Evolutionary conservation across 352 stramenopile species (phyloP), one percentile per base, ranked within the genome.

Genomic region (Globisporangium uncinulatum): DNA sequence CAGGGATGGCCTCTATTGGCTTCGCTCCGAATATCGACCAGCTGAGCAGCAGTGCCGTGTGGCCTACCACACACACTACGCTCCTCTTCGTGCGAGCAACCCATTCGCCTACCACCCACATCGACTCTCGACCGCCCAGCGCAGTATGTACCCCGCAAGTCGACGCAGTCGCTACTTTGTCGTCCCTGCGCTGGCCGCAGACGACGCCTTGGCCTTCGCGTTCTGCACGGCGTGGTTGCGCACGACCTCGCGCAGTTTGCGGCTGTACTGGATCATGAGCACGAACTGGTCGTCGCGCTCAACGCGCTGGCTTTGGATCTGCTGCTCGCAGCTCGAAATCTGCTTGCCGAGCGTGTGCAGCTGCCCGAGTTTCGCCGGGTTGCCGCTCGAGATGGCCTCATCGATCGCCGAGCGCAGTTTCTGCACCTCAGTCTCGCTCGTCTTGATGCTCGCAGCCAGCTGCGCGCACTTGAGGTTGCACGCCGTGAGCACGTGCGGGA

Each of bases 221-320:
- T 51, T 51, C 21, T 51, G 46, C 19, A 51, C 60, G 14, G 29
- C 46, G 24, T 62, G 46, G 15, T 24, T n/a, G 10, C 57, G 20
- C 32, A 69, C 55, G 6, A 31, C 42, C 17, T 69, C 58, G 55
- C 74, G 70, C 20, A 87, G 34, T 13, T 39, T 39, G 34, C 34
- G 34, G 52, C 71, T 84, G 65, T 78, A 88, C 67, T 83, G 74
- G 54, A 83, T 76, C 74, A 88, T 86, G 62, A 83, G 71, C 31
- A 72, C 67, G 45, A 88, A 83, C 63, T 88, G 73, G 49, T 64
- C 70, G 62, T 83, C 71, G 10, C 78, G 73, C 34, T 86, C 71
- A 3, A 48, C 48, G 29, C 69, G 74, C 15, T 57, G 57, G 15
- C 47, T 20, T n/a, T 43, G 48, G 39, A 80, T 69, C 45, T 74